Conservation (phyloP, 1,139 yeast species). For the Scheffersomyces stambukii region DNA sequence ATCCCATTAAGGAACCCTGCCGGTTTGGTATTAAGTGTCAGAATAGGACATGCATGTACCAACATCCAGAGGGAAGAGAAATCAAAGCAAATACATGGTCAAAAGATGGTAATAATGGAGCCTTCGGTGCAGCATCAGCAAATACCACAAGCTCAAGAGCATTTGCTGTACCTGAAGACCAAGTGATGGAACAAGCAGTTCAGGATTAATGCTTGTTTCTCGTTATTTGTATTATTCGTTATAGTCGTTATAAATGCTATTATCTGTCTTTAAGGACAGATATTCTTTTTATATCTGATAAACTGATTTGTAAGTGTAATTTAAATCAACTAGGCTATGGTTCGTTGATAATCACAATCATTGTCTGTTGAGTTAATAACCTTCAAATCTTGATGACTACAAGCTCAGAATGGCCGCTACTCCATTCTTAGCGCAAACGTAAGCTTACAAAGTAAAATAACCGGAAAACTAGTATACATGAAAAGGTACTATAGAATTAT, state of each 20-base stretch:
- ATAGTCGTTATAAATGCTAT: slow-evolving; percentile 1
- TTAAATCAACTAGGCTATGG: too few species aligned
- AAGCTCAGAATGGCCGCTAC: too few species aligned
- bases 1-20: slow-evolving; percentile 75
- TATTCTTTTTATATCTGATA: slow-evolving; percentile 1
- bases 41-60: slow-evolving; percentile 64
- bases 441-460: too few species aligned
- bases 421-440: too few species aligned
- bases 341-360: too few species aligned
- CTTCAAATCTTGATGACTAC: too few species aligned
- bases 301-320: too few species aligned
- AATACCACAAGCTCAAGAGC: slow-evolving; percentile 38
- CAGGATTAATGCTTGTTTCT: slow-evolving; percentile 19
- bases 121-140: slow-evolving; percentile 9
- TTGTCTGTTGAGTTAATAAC: too few species aligned
- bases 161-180: slow-evolving; percentile 77
- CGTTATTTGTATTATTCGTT: background rate
- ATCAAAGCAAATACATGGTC: slow-evolving; percentile 43
- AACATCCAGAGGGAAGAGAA: slow-evolving; percentile 74
- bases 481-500: too few species aligned
- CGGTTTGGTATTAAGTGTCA: slow-evolving; percentile 74
- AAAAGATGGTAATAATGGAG: slow-evolving; percentile 22
- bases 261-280: background rate
- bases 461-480: too few species aligned
- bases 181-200: slow-evolving; percentile 68